Base-by-base conservation (phyloP, 2,329 filamentous ascomycete species). In the Calonectria hawksworthii region DNA sequence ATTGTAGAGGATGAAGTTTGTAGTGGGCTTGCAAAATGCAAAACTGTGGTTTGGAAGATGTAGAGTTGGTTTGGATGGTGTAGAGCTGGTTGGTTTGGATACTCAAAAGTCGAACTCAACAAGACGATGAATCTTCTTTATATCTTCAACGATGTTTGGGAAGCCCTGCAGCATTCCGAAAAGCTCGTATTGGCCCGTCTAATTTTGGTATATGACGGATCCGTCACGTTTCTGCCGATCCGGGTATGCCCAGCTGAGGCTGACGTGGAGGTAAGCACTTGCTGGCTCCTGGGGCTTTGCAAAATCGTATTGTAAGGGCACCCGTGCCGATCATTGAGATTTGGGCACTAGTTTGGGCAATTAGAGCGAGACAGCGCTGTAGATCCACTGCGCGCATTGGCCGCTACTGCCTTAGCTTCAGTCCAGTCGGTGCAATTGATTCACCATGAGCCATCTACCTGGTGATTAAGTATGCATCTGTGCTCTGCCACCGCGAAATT, bases 251-350 rank as follows among this genome's bases (percentile, higher is more conserved):
- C 9, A 4, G n/a, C 13, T 9, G 26, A 23, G n/a, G 50, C 65
- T 65, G 71, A 63, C 30, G 23, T 47, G 30, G 51, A 7, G 41
- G 71, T 69, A 65, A 73, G 71, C 71, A n/a, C 54, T 71, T 66
- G 54, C 30, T 11, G 11, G 21, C 36, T 34, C 50, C 18, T 32
- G 21, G n/a, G 26, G 23, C 13, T 32, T 32, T 59, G 28, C 56
- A n/a, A 56, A 56, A 50, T 41, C 26, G 34, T 18, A 52, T 69
- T 28, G 26, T 16, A 47, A 56, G 44, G 54, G 47, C 10, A 56
- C 26, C 34, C 66, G 32, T 63, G 51, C 28, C 30, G 52, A 68
- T 63, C 41, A 51, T 32, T 41, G 30, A 28, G 14, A 30, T 44
- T 61, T 51, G 52, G 38, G 23, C 32, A 44, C 41, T 26, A 10